A percentile compares a stretch with the other conserved stretches of the same genome.
phyloP scores from a whole-genome alignment of 2,329 filamentous ascomycete species.

The Akanthomyces uredinophilus region DNA sequence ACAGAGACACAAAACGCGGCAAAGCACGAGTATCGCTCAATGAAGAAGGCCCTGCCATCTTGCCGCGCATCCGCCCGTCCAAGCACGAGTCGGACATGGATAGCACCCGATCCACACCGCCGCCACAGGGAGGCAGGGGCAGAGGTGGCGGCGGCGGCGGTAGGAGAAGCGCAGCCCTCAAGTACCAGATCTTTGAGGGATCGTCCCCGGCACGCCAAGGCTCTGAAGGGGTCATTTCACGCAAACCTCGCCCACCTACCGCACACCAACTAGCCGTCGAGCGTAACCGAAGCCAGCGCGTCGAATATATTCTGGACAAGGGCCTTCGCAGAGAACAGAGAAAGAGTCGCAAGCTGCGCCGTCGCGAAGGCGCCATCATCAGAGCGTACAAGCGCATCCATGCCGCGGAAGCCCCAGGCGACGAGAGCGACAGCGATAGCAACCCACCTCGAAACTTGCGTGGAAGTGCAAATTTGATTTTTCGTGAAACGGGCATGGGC shows the following conservation, averaged over 20 bases:
- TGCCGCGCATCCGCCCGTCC: constrained; percentile 58
- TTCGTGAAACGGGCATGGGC: constrained; percentile 54
- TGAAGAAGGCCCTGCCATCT: constrained; percentile 52
- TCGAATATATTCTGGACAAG: constrained; percentile 77
- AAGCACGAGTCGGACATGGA: constrained; percentile 52
- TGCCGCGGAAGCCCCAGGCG: constrained; percentile 48
- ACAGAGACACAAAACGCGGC: constrained; percentile 55
- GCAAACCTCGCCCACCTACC: constrained; percentile 69
- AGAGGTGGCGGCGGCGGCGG: constrained; percentile 21
- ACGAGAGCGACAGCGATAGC: constrained; percentile 59
- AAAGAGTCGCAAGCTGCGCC: constrained; percentile 55
- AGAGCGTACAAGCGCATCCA: constrained; percentile 62
- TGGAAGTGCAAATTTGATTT: constrained; percentile 23
- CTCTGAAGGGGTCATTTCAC: constrained; percentile 50
- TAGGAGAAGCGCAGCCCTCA: constrained; percentile 45
- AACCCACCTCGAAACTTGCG: constrained; percentile 30
- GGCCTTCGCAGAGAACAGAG: constrained; percentile 64
- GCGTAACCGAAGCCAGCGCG: constrained; percentile 69
- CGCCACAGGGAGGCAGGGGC: constrained; percentile 28
- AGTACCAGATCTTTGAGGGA: constrained; percentile 55
- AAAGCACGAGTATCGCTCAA: constrained; percentile 35
- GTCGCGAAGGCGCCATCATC: constrained; percentile 60
- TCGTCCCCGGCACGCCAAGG: constrained; percentile 54
- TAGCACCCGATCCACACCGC: constrained; percentile 40
- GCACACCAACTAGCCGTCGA: constrained; percentile 79